These are phyloP conservation scores for Trichophyton mentagrophytes DNA, from an alignment of 2,329 filamentous ascomycete genomes.

Conservation along the genomic window DNA sequence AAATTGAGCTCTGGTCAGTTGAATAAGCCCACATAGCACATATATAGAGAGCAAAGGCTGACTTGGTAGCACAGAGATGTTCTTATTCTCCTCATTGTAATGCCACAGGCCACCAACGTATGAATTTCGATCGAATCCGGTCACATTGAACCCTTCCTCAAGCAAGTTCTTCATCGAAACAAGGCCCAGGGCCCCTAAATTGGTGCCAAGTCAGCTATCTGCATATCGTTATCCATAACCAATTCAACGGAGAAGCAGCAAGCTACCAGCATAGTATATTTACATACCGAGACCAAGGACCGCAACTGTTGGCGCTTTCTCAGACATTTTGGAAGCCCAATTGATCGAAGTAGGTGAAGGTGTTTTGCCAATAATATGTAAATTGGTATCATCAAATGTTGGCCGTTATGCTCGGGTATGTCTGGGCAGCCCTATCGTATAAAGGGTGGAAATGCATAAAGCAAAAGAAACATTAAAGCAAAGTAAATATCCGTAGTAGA, in stretches of 20 bases:
- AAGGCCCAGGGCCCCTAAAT: conserved; percentile 25
- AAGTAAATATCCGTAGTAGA: not conserved
- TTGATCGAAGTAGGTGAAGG: not conserved
- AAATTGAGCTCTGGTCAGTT: not conserved
- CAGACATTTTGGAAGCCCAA: not conserved
- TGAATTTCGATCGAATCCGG: conserved; percentile 33
- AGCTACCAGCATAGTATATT: not conserved
- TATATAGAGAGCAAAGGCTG: conserved; percentile 17
- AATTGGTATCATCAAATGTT: not conserved
- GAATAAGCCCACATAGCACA: not conserved
- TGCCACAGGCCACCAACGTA: conserved; percentile 36
- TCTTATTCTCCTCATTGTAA: conserved; percentile 29
- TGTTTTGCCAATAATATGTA: not conserved
- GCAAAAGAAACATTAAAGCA: not conserved
- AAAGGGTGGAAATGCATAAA: not conserved
- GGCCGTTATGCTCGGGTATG: not conserved
- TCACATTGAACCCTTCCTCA: conserved; percentile 35
- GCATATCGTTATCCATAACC: not conserved
- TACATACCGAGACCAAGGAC: not conserved
- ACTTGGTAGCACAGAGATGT: conserved; percentile 12
- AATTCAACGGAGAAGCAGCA: not conserved
- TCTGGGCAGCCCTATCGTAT: not conserved
- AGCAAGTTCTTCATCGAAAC: conserved; percentile 33
- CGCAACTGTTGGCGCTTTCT: not conserved
- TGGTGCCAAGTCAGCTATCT: not conserved